Base-by-base conservation (phyloP, 2,329 filamentous ascomycete genomes). In the Ophiostoma fasciatum region DNA sequence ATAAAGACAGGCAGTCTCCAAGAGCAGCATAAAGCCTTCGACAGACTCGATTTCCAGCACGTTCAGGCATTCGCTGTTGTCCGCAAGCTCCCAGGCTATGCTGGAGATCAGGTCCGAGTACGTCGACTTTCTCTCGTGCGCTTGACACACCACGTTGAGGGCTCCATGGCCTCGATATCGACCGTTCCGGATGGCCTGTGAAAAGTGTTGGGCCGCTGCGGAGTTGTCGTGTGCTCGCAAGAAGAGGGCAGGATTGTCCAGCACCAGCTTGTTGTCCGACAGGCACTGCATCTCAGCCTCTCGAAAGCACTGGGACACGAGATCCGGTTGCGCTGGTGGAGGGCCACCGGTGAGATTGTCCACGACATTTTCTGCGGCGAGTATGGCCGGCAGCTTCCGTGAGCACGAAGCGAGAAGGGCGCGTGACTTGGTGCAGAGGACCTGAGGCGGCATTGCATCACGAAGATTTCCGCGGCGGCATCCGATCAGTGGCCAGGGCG, bases 1-100 rank as follows among this genome's bases (percentile, higher is more conserved):
- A 17, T 52, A 53, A 4, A 48, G 42, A 18, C 46, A 48, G 1
- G 51, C 50, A 2, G 47, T 50, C 22, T 53, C 49, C 10, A 53
- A 32, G 30, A 53, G 45, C 26, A 34, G 20, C 42, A 52, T 51
- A 18, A 53, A 48, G 32, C 33, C 42, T 7, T 52, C 45, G 38
- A 49, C 48, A 0, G 46, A 51, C 30, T 42, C 47, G 22, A 53
- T 48, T 26, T 53, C 51, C 2, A 53, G 44, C 12, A 49, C 31
- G 3, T 35, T 33, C 20, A 50, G 13, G 10, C 48, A 36, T 3
- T 43, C 38, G 28, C 43, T 42, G 33, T 52, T 51, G 37, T 52
- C 50, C 2, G 48, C 47, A n/a, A 53, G 42, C 23, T 53, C 51
- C 51, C 51, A 53, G 3, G 46, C 50, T 10, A 53, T 51, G 7